Percentiles rank a stretch among this genome's conserved stretches.
Conservation (phyloP, 83 land plant species). For the Thuja plicata region DNA sequence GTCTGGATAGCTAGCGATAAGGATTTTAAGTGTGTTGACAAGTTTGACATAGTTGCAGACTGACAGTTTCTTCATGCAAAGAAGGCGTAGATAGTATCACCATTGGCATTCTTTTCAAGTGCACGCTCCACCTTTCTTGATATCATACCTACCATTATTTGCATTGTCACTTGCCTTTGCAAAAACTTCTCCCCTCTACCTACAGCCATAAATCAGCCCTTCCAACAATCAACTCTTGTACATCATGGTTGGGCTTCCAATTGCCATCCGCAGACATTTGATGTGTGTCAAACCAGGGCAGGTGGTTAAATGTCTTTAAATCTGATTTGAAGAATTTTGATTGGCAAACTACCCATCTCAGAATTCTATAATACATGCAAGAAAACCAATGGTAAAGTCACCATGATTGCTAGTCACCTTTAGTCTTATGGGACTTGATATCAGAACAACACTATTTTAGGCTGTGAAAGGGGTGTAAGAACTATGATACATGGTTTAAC, state of each 20-base stretch:
- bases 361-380: no score
- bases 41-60: no score
- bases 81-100: constrained; percentile 20
- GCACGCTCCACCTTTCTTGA: constrained; percentile 37
- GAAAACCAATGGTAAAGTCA: no score
- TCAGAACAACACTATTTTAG: no score
- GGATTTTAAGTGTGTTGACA: no score
- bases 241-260: background rate
- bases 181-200: background rate
- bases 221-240: background rate
- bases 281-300: constrained; percentile 85
- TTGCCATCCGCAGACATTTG: constrained; percentile 96
- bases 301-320: constrained; percentile 68
- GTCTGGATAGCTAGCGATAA: constrained; percentile 8
- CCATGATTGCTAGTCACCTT: no score
- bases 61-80: no score
- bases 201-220: background rate
- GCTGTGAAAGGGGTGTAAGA: no score
- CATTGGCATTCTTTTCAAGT: constrained; percentile 38
- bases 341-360: no score
- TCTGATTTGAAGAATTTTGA: constrained; percentile 70
- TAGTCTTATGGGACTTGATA: no score
- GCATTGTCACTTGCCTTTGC: constrained; percentile 23
- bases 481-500: no score
- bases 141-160: constrained; percentile 3